Percentiles rank a stretch among this genome's conserved stretches.
Conservation (phyloP, 2,329 filamentous ascomycete species). For the Trematosphaeria pertusa region DNA sequence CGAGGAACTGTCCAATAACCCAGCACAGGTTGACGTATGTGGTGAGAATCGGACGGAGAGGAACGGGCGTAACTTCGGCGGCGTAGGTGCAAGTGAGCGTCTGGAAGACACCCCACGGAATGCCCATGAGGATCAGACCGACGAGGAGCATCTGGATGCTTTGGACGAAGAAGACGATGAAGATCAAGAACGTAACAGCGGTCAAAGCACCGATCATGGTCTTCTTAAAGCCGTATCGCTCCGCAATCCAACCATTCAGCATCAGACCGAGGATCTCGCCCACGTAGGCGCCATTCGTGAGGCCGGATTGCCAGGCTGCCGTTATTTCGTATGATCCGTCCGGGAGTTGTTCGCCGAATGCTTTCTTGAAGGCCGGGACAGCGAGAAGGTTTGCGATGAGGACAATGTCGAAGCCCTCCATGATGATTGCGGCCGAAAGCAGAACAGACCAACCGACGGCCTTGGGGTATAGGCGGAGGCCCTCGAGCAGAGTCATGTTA, state of each 20-base stretch:
- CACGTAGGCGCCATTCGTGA: constrained; percentile 55
- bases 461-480: constrained; percentile 82
- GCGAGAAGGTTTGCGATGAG: constrained; percentile 79
- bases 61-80: constrained; percentile 71
- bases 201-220: constrained; percentile 46
- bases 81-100: constrained; percentile 58
- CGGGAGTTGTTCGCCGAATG: constrained; percentile 48
- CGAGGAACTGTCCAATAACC: constrained; percentile 76
- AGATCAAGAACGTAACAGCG: constrained; percentile 40
- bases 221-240: constrained; percentile 51
- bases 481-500: constrained; percentile 68
- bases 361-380: constrained; percentile 53
- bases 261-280: constrained; percentile 55
- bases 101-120: constrained; percentile 57
- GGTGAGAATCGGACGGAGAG: constrained; percentile 63
- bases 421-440: constrained; percentile 85
- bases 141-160: constrained; percentile 64
- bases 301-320: constrained; percentile 55
- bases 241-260: constrained; percentile 54
- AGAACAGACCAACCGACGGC: constrained; percentile 83
- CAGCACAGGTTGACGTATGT: constrained; percentile 82
- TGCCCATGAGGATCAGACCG: constrained; percentile 60
- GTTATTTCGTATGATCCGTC: constrained; percentile 52
- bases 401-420: constrained; percentile 88
- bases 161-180: constrained; percentile 46